A percentile compares a stretch with the other conserved stretches of the same genome.
Conservation (phyloP, 768 basidiomycete species). For the Suillus occidentalis region DNA sequence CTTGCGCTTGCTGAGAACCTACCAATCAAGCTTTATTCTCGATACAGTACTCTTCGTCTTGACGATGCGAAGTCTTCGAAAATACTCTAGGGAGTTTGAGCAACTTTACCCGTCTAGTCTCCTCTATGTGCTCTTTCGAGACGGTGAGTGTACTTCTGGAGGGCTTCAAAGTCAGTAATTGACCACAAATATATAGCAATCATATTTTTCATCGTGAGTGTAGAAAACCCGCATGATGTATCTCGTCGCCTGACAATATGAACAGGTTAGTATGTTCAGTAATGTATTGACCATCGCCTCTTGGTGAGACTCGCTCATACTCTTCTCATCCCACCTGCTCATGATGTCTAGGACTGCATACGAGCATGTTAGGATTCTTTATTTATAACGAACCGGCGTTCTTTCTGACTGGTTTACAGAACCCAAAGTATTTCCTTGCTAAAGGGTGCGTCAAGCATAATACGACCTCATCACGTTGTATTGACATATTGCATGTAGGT, state of each 20-base stretch:
- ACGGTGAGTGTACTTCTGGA: slow-evolving; percentile 1
- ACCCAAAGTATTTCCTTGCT: slow-evolving; percentile 12
- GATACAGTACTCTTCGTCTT: slow-evolving; percentile 6
- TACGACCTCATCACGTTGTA: not conserved
- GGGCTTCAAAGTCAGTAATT: not conserved
- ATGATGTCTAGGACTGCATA: slow-evolving; percentile 12
- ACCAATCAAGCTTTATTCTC: slow-evolving; percentile 5
- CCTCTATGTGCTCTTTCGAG: slow-evolving; percentile 5
- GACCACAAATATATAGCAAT: slow-evolving; percentile 1
- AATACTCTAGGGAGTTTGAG: not conserved
- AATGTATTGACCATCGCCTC: slow-evolving; percentile 10
- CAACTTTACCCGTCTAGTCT: slow-evolving; percentile 7
- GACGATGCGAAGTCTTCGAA: slow-evolving; percentile 12
- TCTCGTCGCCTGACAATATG: not conserved
- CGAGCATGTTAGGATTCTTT: not conserved
- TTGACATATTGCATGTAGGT: slow-evolving; percentile 5
- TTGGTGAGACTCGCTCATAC: slow-evolving; percentile 13
- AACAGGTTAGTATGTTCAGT: slow-evolving; percentile 9
- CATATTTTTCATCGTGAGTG: slow-evolving; percentile 6
- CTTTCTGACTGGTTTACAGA: slow-evolving; percentile 6
- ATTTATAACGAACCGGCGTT: not conserved
- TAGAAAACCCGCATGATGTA: too few species aligned
- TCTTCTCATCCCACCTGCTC: not conserved
- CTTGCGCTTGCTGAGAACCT: not conserved
- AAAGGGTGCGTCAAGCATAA: slow-evolving; percentile 4